A percentile compares a stretch with the other conserved stretches of the same genome.
Conservation (phyloP, 2,329 filamentous ascomycete genomes). For the Phialocephala subalpina region DNA sequence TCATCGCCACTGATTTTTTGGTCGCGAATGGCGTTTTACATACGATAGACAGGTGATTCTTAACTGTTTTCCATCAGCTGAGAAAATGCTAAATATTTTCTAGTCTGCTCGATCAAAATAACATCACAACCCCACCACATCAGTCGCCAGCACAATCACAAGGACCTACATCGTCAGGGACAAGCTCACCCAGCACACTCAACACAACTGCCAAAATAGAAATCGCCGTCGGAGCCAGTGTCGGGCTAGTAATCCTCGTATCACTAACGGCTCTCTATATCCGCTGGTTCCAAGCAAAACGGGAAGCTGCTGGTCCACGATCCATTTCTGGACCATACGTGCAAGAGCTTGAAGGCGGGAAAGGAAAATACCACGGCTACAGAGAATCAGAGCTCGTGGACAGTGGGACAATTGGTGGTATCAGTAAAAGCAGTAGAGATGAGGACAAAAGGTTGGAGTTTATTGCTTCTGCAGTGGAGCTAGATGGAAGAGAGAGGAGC, state of each 20-base stretch:
- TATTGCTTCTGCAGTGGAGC: background rate
- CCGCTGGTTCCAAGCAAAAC: background rate
- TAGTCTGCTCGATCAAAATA: conserved; percentile 6
- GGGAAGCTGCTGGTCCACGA: background rate
- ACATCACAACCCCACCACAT: background rate
- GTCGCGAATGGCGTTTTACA: conserved; percentile 27
- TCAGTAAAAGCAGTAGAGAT: background rate
- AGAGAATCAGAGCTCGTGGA: background rate
- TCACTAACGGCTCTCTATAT: background rate
- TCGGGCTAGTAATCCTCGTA: background rate
- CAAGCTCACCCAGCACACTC: background rate
- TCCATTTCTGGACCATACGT: background rate
- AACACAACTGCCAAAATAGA: background rate
- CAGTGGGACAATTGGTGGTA: background rate
- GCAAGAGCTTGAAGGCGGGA: background rate
- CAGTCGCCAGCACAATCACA: background rate
- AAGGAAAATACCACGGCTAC: background rate
- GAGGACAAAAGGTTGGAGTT: conserved; percentile 2
- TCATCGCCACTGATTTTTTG: conserved; percentile 18
- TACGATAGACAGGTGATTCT: conserved; percentile 21
- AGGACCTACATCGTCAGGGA: background rate
- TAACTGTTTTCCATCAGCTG: background rate
- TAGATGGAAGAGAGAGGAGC: conserved; percentile 3
- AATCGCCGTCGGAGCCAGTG: background rate
- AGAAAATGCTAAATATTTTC: background rate